Evolutionary conservation across 441 rosid species (phyloP), one percentile per base, ranked within the genome.

Genomic region (Capsella rubella): DNA sequence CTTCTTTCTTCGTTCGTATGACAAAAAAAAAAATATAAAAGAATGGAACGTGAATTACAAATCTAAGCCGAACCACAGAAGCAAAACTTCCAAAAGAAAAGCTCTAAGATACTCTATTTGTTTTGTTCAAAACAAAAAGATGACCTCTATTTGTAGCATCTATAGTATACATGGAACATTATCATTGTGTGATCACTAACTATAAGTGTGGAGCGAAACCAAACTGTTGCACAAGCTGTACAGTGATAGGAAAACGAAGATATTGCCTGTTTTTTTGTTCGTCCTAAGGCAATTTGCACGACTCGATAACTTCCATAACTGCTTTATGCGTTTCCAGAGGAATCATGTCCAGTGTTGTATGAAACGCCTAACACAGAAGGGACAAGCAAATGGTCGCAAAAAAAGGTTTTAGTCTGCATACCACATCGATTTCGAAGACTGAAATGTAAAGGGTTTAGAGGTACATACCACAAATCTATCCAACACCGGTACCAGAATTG

Each of bases 401-500:
- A 25, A 11, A 56, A 64, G 65, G 64, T 11, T 64, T 29, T 8
- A 13, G 40, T 46, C 35, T 18, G 56, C 61, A 51, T 34, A 8
- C 61, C 14, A 71, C 50, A 55, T 34, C 6, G 37, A 42, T 32
- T 62, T 64, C 8, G n/a, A 25, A 61, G 51, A 61, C 65, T 29
- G 40, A 57, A 1, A 21, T 29, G 45, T 16, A 37, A 55, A 68
- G 39, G 21, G 55, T 66, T 47, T 50, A 27, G 34, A 75, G 71
- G 65, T 45, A 71, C 89, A 18, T 92, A 95, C 99, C 99, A 95
- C 89, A 76, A 95, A 95, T 90, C 94, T 92, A 80, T 92, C 97
- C 86, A 95, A 74, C 32, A 92, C 99, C 0, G 99, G 97, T 59
- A 95, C 95, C 51, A 95, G 88, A 80, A 82, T 64, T 28, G 85